A percentile compares a stretch with the other conserved stretches of the same genome.
These are phyloP conservation scores for Ajuga reptans DNA, from an alignment of 305 asterid genomes.

Conservation along the genomic window DNA sequence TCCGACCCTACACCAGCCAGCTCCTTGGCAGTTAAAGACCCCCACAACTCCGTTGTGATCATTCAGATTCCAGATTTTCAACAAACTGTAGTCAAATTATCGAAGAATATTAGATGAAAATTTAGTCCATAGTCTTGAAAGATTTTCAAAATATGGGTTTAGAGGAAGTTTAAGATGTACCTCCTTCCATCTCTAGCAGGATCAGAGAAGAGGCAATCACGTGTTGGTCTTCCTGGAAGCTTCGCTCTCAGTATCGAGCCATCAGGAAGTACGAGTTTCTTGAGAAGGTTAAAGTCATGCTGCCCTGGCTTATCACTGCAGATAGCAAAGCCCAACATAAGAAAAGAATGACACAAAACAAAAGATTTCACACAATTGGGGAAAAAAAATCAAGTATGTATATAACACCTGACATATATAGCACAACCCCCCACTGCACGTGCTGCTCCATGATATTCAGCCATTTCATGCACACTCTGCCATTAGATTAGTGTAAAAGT, in stretches of 20 bases:
- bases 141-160: background rate
- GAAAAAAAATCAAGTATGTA: background rate
- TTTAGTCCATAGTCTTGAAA: background rate
- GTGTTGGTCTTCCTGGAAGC: conserved; percentile 89
- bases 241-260: conserved; percentile 83
- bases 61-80: conserved; percentile 80
- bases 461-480: conserved; percentile 90
- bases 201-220: conserved; percentile 84
- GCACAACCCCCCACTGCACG: conserved; percentile 94
- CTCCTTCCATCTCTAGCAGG: conserved; percentile 90
- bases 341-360: background rate
- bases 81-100: conserved; percentile 37
- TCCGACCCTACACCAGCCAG: conserved; percentile 72
- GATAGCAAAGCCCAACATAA: conserved; percentile 2
- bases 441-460: conserved; percentile 90
- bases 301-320: conserved; percentile 90
- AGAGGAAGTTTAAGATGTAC: conserved; percentile 10
- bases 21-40: conserved; percentile 89
- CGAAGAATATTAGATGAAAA: conserved; percentile 6
- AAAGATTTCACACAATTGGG: background rate
- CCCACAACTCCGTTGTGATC: conserved; percentile 71
- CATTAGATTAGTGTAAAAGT: background rate
- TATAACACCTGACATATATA: conserved; percentile 63
- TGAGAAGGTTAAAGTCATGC: conserved; percentile 69
- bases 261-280: conserved; percentile 85